A percentile compares a stretch with the other conserved stretches of the same genome.
Conservation (phyloP, 2,329 filamentous ascomycete species). For the Sclerotinia glacialis region DNA sequence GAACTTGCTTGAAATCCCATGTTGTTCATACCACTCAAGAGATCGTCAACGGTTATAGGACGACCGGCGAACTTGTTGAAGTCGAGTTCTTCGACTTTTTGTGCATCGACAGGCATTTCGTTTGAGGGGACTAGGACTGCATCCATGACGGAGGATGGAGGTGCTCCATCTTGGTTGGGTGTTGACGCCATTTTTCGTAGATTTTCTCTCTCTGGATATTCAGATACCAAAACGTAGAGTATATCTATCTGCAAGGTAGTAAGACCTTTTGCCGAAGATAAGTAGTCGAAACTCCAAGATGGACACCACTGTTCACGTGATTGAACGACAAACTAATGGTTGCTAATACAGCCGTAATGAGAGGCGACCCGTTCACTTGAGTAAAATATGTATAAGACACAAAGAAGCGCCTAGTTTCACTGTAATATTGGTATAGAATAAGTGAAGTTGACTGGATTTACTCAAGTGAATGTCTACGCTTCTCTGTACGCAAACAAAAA, state of each 20-base stretch:
- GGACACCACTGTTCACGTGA: background rate
- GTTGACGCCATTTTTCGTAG: conserved; percentile 13
- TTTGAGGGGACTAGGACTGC: conserved; percentile 84
- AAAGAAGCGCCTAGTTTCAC: no score
- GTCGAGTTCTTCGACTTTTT: conserved; percentile 84
- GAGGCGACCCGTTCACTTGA: background rate
- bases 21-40: conserved; percentile 75
- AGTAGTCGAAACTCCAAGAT: background rate
- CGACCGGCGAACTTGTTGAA: conserved; percentile 77
- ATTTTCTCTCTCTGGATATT: background rate
- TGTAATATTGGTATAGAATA: background rate
- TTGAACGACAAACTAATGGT: background rate
- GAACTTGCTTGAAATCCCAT: conserved; percentile 85
- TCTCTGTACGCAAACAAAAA: background rate
- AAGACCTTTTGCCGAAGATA: background rate
- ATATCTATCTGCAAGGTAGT: background rate
- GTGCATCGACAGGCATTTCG: conserved; percentile 73
- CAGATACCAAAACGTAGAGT: no score
- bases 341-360: background rate
- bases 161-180: conserved; percentile 34
- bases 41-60: conserved; percentile 79
- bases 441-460: background rate
- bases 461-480: background rate
- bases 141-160: conserved; percentile 65
- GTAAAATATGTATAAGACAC: background rate